These are phyloP conservation scores for Vigna mungo DNA, from an alignment of 306 rosid genomes.

Conservation along the genomic window DNA sequence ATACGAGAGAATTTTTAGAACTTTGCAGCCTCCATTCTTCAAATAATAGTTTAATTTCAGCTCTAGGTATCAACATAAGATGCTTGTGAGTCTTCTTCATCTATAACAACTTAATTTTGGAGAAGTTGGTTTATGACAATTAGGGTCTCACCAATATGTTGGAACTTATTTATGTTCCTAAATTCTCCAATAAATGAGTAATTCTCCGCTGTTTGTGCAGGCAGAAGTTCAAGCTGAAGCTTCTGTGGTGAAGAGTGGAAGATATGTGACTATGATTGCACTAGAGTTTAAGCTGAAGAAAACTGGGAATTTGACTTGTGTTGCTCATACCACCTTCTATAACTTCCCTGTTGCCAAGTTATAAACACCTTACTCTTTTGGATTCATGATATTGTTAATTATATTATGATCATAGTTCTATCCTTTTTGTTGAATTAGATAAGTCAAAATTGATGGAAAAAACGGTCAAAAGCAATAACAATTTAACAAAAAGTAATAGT, in stretches of 20 bases:
- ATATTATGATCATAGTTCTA: not conserved
- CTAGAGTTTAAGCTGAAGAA: slow-evolving; percentile 63
- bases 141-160: not conserved
- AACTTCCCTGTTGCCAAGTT: slow-evolving; percentile 63
- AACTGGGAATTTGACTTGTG: slow-evolving; percentile 53
- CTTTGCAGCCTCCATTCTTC: not conserved
- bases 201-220: slow-evolving; percentile 41
- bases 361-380: slow-evolving; percentile 26
- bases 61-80: not conserved
- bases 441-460: too few species aligned
- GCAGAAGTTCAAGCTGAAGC: slow-evolving; percentile 60
- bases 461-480: too few species aligned
- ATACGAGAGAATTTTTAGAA: too few species aligned
- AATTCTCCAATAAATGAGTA: slow-evolving; percentile 18
- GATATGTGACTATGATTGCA: slow-evolving; percentile 65
- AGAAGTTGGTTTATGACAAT: not conserved
- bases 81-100: too few species aligned
- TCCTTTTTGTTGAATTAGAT: too few species aligned
- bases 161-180: not conserved
- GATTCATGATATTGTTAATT: not conserved
- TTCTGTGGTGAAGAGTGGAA: slow-evolving; percentile 70
- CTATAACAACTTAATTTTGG: not conserved
- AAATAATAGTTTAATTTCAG: not conserved
- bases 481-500: too few species aligned
- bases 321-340: slow-evolving; percentile 70